These are phyloP conservation scores for Chaetothyriales sp. DNA, from an alignment of 2,329 filamentous ascomycete genomes.

Conservation along the genomic window DNA sequence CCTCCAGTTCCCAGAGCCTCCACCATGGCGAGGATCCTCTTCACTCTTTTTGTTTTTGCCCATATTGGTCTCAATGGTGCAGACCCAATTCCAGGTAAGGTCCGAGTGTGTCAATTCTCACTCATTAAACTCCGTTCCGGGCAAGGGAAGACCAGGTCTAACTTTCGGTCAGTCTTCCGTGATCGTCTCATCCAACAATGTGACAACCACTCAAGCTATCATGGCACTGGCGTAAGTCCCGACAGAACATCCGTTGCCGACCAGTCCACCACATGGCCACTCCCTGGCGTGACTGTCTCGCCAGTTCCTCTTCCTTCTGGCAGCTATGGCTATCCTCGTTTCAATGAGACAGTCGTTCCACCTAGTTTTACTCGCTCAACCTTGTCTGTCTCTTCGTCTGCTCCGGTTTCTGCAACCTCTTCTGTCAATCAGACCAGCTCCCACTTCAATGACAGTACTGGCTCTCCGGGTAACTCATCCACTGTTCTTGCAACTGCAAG, in stretches of 20 bases:
- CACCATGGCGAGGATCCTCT: not conserved
- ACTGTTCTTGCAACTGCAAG: not conserved
- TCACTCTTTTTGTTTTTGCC: not conserved
- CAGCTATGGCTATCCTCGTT: not conserved
- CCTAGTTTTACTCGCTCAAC: too few relatives aligned
- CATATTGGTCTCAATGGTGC: not conserved
- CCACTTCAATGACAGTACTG: not conserved
- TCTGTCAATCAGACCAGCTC: not conserved
- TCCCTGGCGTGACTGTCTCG: not conserved
- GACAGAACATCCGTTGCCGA: too few relatives aligned
- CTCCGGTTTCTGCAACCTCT: not conserved
- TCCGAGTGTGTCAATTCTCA: not conserved
- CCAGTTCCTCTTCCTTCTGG: not conserved
- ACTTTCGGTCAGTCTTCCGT: constrained; percentile 2
- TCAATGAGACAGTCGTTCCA: not conserved
- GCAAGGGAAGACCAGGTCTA: not conserved
- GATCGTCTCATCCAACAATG: constrained; percentile 7
- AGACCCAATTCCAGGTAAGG: not conserved
- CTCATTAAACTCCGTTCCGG: not conserved
- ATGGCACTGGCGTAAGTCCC: not conserved
- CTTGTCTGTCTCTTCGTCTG: too few relatives aligned
- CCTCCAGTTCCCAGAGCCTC: not conserved
- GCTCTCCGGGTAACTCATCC: not conserved
- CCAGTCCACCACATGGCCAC: not conserved
- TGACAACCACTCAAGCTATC: constrained; percentile 3